phyloP scores from a whole-genome alignment of 2,329 filamentous ascomycete genomes.

The Cladosporium sp. region DNA sequence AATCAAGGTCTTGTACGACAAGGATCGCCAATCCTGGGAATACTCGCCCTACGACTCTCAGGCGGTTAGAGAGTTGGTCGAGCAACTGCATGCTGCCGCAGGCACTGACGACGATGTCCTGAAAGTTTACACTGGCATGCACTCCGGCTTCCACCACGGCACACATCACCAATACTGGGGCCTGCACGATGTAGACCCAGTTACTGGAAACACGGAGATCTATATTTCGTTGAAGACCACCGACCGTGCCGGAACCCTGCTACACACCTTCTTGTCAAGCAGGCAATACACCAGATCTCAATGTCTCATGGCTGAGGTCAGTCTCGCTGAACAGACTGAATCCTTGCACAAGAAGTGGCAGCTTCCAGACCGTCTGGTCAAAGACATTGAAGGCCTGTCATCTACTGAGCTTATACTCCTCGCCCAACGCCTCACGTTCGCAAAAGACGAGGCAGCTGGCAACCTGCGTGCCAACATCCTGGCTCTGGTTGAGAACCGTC shows the following conservation, averaged over 20 bases:
- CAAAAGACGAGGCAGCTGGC: conserved; percentile 8
- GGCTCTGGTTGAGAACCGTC: conserved; percentile 7
- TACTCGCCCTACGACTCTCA: conserved; percentile 10
- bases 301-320: conserved; percentile 37
- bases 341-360: conserved; percentile 17
- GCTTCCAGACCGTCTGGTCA: conserved; percentile 36
- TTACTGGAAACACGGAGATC: conserved; percentile 30
- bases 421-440: conserved; percentile 29
- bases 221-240: conserved; percentile 42
- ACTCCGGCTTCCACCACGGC: conserved; percentile 22
- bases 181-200: conserved; percentile 17
- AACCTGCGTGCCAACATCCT: background rate
- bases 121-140: conserved; percentile 20
- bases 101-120: conserved; percentile 14
- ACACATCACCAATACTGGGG: conserved; percentile 22
- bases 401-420: conserved; percentile 39
- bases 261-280: conserved; percentile 44
- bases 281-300: conserved; percentile 34
- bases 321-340: conserved; percentile 22
- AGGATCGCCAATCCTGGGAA: conserved; percentile 9
- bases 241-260: conserved; percentile 39
- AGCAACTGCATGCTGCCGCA: conserved; percentile 15
- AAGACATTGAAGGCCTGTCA: conserved; percentile 40
- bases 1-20: conserved; percentile 17
- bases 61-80: conserved; percentile 19